These are phyloP conservation scores for Hypoxylon sp. DNA, from an alignment of 2,329 filamentous ascomycete genomes.

Conservation along the genomic window DNA sequence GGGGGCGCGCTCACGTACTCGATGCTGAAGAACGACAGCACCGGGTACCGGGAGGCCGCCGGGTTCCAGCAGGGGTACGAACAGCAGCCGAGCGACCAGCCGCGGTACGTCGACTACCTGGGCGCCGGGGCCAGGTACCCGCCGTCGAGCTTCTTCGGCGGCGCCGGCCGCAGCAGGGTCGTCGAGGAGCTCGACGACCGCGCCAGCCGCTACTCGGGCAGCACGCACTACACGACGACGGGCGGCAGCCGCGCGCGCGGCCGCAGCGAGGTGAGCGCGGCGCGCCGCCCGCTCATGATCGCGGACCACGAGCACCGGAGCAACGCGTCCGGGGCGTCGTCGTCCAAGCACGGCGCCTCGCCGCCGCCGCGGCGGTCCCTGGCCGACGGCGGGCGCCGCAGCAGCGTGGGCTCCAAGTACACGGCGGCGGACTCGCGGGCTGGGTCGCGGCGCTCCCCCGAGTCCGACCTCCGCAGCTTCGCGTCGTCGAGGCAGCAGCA, in stretches of 20 bases:
- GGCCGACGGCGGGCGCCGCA: slow-evolving; percentile 35
- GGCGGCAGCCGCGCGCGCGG: slow-evolving; percentile 47
- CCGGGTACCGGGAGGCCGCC: slow-evolving; percentile 45
- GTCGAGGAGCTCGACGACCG: slow-evolving; percentile 52
- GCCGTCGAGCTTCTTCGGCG: slow-evolving; percentile 47
- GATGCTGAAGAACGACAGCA: slow-evolving; percentile 71
- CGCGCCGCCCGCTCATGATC: slow-evolving; percentile 50
- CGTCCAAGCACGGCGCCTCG: slow-evolving; percentile 47
- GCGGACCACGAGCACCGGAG: slow-evolving; percentile 54
- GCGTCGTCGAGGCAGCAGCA: slow-evolving; percentile 38
- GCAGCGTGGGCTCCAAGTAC: slow-evolving; percentile 13
- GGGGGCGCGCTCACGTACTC: slow-evolving; percentile 71
- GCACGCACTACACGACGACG: slow-evolving; percentile 50
- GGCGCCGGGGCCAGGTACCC: slow-evolving; percentile 41
- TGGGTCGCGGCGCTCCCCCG: slow-evolving; percentile 17
- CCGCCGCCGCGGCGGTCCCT: slow-evolving; percentile 44
- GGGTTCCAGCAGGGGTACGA: slow-evolving; percentile 54
- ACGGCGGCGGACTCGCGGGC: slow-evolving; percentile 12
- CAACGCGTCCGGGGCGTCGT: slow-evolving; percentile 47
- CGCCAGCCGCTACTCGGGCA: slow-evolving; percentile 51
- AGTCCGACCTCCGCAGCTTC: slow-evolving; percentile 41
- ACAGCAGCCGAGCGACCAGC: slow-evolving; percentile 45
- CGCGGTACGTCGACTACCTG: slow-evolving; percentile 48
- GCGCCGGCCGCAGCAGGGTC: slow-evolving; percentile 40
- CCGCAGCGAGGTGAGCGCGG: slow-evolving; percentile 52